Evolutionary conservation across 805 yeast genomes (phyloP).

Genomic region (Wickerhamomyces chaumierensis): DNA sequence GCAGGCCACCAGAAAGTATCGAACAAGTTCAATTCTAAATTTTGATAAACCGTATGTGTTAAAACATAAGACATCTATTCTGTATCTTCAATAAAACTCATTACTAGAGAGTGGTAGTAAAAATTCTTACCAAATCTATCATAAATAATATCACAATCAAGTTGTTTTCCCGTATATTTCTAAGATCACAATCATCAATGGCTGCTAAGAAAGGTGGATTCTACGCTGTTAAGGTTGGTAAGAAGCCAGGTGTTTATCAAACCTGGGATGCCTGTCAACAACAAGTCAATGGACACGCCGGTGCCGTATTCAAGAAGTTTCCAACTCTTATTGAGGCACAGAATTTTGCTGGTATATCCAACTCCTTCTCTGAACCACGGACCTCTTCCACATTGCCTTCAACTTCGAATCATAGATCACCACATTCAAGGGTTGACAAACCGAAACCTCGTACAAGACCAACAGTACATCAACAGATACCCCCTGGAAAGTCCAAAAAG

Average conservation of each 20-base stretch:
- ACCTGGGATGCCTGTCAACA: slow-evolving; percentile 48
- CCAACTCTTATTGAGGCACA: slow-evolving; percentile 35
- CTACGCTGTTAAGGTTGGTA: slow-evolving; percentile 49
- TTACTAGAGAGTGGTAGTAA: no score
- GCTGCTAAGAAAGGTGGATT: slow-evolving; percentile 9
- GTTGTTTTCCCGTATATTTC: neutral
- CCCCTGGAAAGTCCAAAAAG: slow-evolving; percentile 25
- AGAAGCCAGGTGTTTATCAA: slow-evolving; percentile 41
- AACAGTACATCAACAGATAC: slow-evolving; percentile 41
- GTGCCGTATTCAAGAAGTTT: slow-evolving; percentile 29
- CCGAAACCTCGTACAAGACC: slow-evolving; percentile 16
- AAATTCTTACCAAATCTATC: no score
- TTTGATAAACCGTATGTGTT: no score
- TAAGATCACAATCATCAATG: neutral
- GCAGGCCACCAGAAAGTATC: no score
- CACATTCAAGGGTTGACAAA: neutral
- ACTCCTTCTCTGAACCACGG: neutral
- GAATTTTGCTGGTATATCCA: slow-evolving; percentile 21
- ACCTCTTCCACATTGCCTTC: no score
- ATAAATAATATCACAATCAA: neutral
- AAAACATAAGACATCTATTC: no score
- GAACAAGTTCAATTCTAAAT: no score
- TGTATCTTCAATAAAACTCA: no score
- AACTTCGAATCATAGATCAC: no score
- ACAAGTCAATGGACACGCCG: slow-evolving; percentile 36